phyloP scores from a whole-genome alignment of 768 basidiomycete genomes.

The Terana coerulea region DNA sequence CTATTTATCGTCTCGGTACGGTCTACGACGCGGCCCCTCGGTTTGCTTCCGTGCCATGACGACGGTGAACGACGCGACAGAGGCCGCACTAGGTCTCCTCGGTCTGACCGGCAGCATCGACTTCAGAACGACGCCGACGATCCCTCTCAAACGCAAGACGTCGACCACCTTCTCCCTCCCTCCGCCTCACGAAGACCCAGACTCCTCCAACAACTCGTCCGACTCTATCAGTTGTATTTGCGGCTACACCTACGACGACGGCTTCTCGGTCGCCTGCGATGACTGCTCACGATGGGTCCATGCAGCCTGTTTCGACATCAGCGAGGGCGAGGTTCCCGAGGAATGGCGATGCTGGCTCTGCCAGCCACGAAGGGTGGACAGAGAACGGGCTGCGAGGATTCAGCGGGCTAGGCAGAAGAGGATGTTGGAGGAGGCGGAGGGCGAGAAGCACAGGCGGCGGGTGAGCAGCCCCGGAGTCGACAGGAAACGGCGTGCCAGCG shows the following conservation, averaged over 20 bases:
- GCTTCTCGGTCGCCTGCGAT: constrained; percentile 85
- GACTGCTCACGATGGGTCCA: constrained; percentile 82
- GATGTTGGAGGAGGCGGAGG: constrained; percentile 24
- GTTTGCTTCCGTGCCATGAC: neutral
- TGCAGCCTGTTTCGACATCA: constrained; percentile 70
- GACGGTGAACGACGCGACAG: constrained; percentile 54
- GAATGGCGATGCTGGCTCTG: constrained; percentile 77
- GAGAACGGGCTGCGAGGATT: constrained; percentile 42
- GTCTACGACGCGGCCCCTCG: constrained; percentile 3
- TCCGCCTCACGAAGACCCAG: constrained; percentile 16
- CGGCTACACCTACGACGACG: constrained; percentile 70
- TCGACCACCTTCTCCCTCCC: constrained; percentile 1
- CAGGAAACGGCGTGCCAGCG: constrained; percentile 33
- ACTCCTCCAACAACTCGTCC: constrained; percentile 21
- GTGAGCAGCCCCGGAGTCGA: constrained; percentile 38
- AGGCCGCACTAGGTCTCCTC: constrained; percentile 56
- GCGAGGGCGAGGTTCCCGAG: constrained; percentile 59
- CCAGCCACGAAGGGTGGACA: constrained; percentile 45
- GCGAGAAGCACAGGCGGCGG: constrained; percentile 25
- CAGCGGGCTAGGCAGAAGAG: constrained; percentile 38
- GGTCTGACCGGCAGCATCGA: constrained; percentile 41
- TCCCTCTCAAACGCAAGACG: constrained; percentile 38
- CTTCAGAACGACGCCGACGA: constrained; percentile 21
- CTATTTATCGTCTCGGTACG: constrained; percentile 7
- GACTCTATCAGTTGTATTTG: constrained; percentile 73